Base-by-base conservation (phyloP, 306 rosid species). In the Citrullus amarus region DNA sequence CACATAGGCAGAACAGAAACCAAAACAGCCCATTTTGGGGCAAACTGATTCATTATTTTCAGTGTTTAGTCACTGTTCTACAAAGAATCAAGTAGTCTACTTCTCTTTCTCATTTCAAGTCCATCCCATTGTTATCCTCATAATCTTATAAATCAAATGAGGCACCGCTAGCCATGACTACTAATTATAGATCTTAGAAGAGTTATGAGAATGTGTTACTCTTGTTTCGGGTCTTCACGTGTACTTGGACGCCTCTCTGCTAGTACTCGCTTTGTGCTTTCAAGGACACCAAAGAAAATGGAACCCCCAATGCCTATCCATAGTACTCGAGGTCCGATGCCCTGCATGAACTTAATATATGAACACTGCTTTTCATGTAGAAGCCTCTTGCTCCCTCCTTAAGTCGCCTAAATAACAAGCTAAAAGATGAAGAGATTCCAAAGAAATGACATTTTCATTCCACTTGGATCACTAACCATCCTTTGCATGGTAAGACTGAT, bases 271-370 rank as follows among this genome's bases (percentile, higher is more conserved):
- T 88, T 88, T 0, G 89, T 82, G 36, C 89, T 56, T 83, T 88
- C 91, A 7, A 88, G 86, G 12, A 88, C 89, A 8, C 87, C 82
- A 15, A 86, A 88, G 63, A 86, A 88, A 66, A 85, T 88, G 0
- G 89, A 85, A 43, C 89, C 91, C 1, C 91, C 91, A 5, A 88
- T 82, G 67, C 91, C 91, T 79, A 88, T 83, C 89, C 89, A 85
- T 54, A 88, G 68, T 38, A 88, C 91, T 80, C 91, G 84, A n/a
- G 91, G 91, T 28, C 85, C 89, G 50, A 88, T 86, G 16, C 91
- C 91, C 91, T 85, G 86, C 79, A 78, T 9, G 17, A 75, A 38
- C 74, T 22, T 15, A 12, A 65, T 14, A 48, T 54, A 20, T 79
- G 55, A 20, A 17, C 68, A 12, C 43, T 20, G 9, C 17, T 38